These are phyloP conservation scores for Pseudonitzschia delicatissima DNA, from an alignment of 108 stramenopile species.

Conservation along the genomic window DNA sequence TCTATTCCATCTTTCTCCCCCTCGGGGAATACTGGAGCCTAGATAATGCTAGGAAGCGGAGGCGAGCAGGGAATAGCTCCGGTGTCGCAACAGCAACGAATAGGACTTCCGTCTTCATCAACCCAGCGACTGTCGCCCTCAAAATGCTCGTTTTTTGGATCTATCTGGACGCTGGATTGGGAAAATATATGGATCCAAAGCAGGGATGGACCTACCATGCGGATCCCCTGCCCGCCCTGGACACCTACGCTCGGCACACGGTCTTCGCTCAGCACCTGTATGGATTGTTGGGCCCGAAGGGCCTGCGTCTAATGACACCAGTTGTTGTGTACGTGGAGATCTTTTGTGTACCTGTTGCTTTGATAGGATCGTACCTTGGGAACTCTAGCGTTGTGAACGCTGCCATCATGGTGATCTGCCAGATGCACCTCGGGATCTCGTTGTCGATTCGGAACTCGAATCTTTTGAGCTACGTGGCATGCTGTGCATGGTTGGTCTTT, in stretches of 20 bases:
- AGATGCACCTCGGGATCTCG: conserved; percentile 78
- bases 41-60: neutral
- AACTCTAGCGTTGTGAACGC: conserved; percentile 35
- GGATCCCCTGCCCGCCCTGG: conserved; percentile 73
- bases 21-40: conserved; percentile 53
- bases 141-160: conserved; percentile 75
- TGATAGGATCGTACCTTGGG: conserved; percentile 57
- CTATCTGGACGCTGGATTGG: conserved; percentile 82
- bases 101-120: conserved; percentile 14
- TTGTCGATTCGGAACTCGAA: conserved; percentile 71
- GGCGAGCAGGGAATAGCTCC: no score
- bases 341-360: conserved; percentile 51
- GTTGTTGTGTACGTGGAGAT: conserved; percentile 76
- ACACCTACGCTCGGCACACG: conserved; percentile 83
- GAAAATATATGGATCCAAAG: conserved; percentile 72
- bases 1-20: conserved; percentile 77
- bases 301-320: conserved; percentile 74
- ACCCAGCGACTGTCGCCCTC: conserved; percentile 43
- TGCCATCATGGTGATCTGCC: conserved; percentile 49
- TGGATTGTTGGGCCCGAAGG: conserved; percentile 67
- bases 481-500: conserved; percentile 69
- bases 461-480: conserved; percentile 73
- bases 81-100: neutral
- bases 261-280: conserved; percentile 69
- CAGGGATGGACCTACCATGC: conserved; percentile 73